Conservation (phyloP, 805 yeast genomes). For the Ogataea methylovora region DNA sequence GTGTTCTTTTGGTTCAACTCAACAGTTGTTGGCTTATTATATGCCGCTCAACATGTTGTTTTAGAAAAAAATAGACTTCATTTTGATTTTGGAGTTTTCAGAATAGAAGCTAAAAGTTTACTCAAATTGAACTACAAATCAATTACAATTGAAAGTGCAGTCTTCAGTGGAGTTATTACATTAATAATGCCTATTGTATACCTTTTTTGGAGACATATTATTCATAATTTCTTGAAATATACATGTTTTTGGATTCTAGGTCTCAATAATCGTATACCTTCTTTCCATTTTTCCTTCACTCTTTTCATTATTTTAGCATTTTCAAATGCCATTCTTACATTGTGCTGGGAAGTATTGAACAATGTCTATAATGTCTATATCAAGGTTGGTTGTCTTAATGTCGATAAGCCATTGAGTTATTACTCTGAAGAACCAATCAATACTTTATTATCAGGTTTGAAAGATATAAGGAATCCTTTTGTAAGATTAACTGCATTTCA, state of each 20-base stretch:
- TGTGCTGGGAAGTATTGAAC: slow-evolving; percentile 49
- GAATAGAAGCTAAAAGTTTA: slow-evolving; percentile 29
- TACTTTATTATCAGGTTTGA: slow-evolving; percentile 57
- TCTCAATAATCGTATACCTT: slow-evolving; percentile 35
- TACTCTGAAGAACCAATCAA: slow-evolving; percentile 55
- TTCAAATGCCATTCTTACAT: slow-evolving; percentile 27
- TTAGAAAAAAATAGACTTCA: slow-evolving; percentile 49
- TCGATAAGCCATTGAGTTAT: slow-evolving; percentile 52
- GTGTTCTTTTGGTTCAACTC: slow-evolving; percentile 45
- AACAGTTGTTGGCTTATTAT: slow-evolving; percentile 32
- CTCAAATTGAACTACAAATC: slow-evolving; percentile 13
- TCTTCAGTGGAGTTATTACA: slow-evolving; percentile 23
- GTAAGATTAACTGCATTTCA: slow-evolving; percentile 65
- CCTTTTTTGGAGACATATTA: slow-evolving; percentile 28
- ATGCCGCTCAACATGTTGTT: slow-evolving; percentile 42
- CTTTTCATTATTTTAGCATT: slow-evolving; percentile 24
- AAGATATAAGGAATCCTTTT: slow-evolving; percentile 37
- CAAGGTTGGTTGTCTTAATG: slow-evolving; percentile 65
- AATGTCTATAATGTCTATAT: slow-evolving; percentile 57
- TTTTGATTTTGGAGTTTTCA: slow-evolving; percentile 35
- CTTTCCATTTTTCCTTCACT: slow-evolving; percentile 24
- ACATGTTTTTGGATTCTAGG: slow-evolving; percentile 25
- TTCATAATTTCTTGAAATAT: slow-evolving; percentile 31
- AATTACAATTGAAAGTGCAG: slow-evolving; percentile 27
- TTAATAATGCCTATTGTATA: slow-evolving; percentile 32